A percentile compares a stretch with the other conserved stretches of the same genome.
Evolutionary conservation across 345 rosid genomes (phyloP).

Genomic region (Gossypium mustelinum): DNA sequence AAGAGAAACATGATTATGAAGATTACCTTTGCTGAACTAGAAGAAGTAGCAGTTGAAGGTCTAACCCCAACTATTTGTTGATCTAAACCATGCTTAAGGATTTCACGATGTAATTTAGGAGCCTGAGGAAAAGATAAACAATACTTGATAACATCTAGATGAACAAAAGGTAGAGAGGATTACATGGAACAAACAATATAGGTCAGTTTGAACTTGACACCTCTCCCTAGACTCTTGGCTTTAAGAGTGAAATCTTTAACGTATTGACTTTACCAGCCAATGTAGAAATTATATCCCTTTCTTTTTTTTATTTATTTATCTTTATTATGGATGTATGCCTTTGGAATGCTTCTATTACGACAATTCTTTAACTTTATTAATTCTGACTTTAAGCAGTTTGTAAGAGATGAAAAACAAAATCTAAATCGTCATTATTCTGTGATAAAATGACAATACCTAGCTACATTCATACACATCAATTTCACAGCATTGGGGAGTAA

Average conservation of each 20-base stretch:
- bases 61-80: constrained; percentile 38
- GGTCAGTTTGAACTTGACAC: not conserved
- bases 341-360: not conserved
- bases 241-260: not conserved
- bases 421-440: not conserved
- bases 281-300: not conserved
- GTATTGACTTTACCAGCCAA: not conserved
- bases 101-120: constrained; percentile 60
- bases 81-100: constrained; percentile 53
- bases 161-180: not conserved
- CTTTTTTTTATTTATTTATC: not conserved
- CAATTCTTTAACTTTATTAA: not conserved
- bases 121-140: constrained; percentile 37
- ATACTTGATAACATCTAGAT: not conserved
- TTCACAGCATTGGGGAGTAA: not conserved
- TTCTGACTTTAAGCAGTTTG: not conserved
- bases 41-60: constrained; percentile 42
- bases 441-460: not conserved
- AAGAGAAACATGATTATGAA: not conserved
- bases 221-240: not conserved
- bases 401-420: not conserved
- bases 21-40: constrained; percentile 38
- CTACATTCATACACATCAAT: not conserved
- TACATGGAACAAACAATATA: not conserved
- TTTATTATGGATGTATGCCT: not conserved